A percentile compares a stretch with the other conserved stretches of the same genome.
phyloP scores from a whole-genome alignment of 139 green algal species.

The Micractinium conductrix region DNA sequence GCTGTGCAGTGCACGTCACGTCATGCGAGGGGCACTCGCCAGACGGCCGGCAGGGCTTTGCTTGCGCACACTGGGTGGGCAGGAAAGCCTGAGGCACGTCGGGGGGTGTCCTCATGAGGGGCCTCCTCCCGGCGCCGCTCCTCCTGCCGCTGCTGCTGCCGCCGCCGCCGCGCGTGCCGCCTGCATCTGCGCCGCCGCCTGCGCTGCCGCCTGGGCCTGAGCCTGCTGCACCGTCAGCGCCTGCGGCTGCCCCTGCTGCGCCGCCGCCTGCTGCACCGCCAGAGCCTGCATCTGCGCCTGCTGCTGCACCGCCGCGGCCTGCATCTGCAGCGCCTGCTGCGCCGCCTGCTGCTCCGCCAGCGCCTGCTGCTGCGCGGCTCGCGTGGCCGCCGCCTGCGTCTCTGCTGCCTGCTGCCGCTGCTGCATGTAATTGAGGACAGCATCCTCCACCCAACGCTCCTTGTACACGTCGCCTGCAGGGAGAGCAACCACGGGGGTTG shows the following conservation, averaged over 20 bases:
- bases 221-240: not conserved
- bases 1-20: too few species aligned
- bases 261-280: too few species aligned
- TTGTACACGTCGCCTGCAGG: conserved; percentile 54
- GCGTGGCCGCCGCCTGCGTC: not conserved
- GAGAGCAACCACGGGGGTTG: not conserved
- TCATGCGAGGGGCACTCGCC: too few species aligned
- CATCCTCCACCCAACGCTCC: conserved; percentile 84
- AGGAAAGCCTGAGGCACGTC: too few species aligned
- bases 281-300: conserved; percentile 17
- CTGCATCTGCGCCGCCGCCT: not conserved
- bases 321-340: not conserved
- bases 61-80: too few species aligned
- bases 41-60: too few species aligned
- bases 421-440: conserved; percentile 72
- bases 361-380: not conserved
- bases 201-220: not conserved
- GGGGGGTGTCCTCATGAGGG: too few species aligned
- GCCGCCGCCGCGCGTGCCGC: not conserved
- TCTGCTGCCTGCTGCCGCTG: not conserved
- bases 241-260: not conserved
- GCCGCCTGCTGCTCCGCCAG: not conserved
- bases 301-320: conserved; percentile 13
- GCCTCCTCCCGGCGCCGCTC: not conserved
- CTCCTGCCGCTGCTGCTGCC: not conserved